Conservation (phyloP, 2,329 filamentous ascomycete genomes). For the Coniochaeta hoffmannii region DNA sequence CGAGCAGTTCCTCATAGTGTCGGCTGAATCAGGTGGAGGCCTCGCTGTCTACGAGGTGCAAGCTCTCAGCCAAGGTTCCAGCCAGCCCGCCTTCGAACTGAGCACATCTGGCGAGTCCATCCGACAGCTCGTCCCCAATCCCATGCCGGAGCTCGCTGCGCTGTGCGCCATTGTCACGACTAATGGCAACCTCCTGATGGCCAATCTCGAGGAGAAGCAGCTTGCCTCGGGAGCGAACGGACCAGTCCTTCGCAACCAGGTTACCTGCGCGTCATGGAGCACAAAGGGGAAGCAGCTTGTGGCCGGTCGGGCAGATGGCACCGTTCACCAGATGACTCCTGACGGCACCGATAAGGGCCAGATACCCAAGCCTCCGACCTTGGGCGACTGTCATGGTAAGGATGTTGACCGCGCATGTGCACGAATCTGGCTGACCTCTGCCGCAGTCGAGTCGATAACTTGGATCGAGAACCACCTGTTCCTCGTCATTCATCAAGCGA, state of each 20-base stretch:
- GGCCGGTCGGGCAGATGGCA: constrained; percentile 75
- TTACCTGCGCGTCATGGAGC: constrained; percentile 87
- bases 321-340: constrained; percentile 74
- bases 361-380: constrained; percentile 67
- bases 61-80: constrained; percentile 56
- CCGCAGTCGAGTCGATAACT: constrained; percentile 61
- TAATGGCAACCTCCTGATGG: constrained; percentile 75
- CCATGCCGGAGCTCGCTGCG: constrained; percentile 62
- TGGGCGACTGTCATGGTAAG: constrained; percentile 51
- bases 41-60: constrained; percentile 77
- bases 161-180: constrained; percentile 74
- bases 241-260: constrained; percentile 59
- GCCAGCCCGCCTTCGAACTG: constrained; percentile 66
- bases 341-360: constrained; percentile 69
- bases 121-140: constrained; percentile 72
- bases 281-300: constrained; percentile 87
- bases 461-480: constrained; percentile 91
- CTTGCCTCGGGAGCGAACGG: constrained; percentile 54
- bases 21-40: constrained; percentile 73
- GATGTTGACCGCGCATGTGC: background rate
- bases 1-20: constrained; percentile 75
- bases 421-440: background rate
- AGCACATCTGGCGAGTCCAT: constrained; percentile 68
- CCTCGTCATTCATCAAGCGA: constrained; percentile 68
- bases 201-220: constrained; percentile 63